Evolutionary conservation across 2,329 filamentous ascomycete genomes (phyloP), one percentile per base, ranked within the genome.

Genomic region (Colletotrichum spaethianum): DNA sequence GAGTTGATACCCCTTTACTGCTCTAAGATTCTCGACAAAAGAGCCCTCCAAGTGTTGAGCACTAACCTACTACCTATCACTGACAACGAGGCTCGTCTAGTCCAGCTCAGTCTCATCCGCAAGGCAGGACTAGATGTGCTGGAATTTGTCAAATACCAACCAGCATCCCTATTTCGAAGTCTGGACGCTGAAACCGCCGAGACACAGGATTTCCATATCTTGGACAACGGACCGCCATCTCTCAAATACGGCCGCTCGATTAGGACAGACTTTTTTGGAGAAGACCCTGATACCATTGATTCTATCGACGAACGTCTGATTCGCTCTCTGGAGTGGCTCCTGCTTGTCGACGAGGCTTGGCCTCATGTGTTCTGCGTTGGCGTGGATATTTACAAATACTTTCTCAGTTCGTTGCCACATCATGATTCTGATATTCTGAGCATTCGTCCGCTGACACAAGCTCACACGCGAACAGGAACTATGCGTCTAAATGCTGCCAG

Each of bases 1-100:
- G 92, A 96, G 74, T 84, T 96, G 52, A 93, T 98, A 67, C 95
- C 96, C 0, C 85, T 97, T 0, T 99, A 99, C 80, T 95, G 94
- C 74, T 94, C 94, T 11, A 92, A 94, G 76, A 86, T 99, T 16
- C 87, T 90, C 12, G 83, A 86, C 8, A 85, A 90, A 16, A 88
- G 92, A 74, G 88, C 89, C 73, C 91, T 94, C 75, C 88, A 91
- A 66, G 92, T 92, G 20, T 87, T 99, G 60, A 94, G 92, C 69
- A 89, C 90, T 63, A 93, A 97, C 67, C 84, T 98, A 67, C 92
- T 95, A 61, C 90, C 93, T 56, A 88, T 98, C 66, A 87, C 88
- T 36, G 89, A 93, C 53, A 82, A 86, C 9, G 85, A 89, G 9
- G 90, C 93, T 72, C 92, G 95, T 76, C 81, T 90, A 36, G 86